Conservation (phyloP, 495 filamentous ascomycete genomes). For the Amphirosellinia nigrospora region DNA sequence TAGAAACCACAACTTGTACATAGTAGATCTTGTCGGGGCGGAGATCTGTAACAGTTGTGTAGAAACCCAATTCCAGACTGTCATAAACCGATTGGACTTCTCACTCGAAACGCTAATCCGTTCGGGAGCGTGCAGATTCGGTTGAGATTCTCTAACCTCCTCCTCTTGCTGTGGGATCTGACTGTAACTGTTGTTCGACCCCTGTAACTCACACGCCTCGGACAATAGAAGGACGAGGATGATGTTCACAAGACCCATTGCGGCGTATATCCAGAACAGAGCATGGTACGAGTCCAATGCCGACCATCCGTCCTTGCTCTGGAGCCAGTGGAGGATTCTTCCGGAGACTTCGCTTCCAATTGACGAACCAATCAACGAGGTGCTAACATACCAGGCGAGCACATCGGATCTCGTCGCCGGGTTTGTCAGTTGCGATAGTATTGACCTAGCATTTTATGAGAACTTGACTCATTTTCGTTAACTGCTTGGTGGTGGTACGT, state of each 20-base stretch:
- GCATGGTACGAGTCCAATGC: slow-evolving; percentile 66
- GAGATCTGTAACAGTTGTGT: slow-evolving; percentile 60
- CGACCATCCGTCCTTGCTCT: slow-evolving; percentile 55
- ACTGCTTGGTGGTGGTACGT: slow-evolving; percentile 7
- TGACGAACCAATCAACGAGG: slow-evolving; percentile 68
- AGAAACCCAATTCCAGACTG: slow-evolving; percentile 38
- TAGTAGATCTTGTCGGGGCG: slow-evolving; percentile 60
- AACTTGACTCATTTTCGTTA: background rate
- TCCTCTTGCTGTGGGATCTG: slow-evolving; percentile 53
- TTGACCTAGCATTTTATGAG: slow-evolving; percentile 51
- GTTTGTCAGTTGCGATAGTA: slow-evolving; percentile 73
- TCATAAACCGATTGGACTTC: slow-evolving; percentile 30
- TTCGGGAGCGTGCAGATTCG: slow-evolving; percentile 25
- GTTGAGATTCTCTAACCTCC: slow-evolving; percentile 14
- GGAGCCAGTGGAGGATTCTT: slow-evolving; percentile 63
- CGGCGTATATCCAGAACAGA: slow-evolving; percentile 74
- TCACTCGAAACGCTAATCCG: slow-evolving; percentile 20
- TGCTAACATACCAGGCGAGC: slow-evolving; percentile 76
- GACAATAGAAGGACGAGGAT: slow-evolving; percentile 65
- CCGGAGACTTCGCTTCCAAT: slow-evolving; percentile 70
- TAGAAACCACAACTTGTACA: slow-evolving; percentile 74
- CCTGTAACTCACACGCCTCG: slow-evolving; percentile 62
- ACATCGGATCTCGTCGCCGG: slow-evolving; percentile 69
- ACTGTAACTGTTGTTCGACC: slow-evolving; percentile 38
- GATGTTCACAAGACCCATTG: slow-evolving; percentile 71